These are phyloP conservation scores for Epithele typhae DNA, from an alignment of 768 basidiomycete species.

Conservation along the genomic window DNA sequence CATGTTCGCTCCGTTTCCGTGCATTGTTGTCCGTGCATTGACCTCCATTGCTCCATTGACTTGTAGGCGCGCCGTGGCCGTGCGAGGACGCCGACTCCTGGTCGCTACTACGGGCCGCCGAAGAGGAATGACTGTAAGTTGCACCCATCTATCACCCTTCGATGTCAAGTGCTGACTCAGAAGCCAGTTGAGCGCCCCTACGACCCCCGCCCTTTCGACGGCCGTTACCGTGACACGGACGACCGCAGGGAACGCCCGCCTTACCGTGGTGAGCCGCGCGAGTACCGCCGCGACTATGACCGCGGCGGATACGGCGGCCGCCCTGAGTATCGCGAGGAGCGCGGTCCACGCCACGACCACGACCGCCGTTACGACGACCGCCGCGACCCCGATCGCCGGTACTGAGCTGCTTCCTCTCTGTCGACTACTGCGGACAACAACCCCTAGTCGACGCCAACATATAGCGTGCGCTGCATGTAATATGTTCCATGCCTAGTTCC, in stretches of 20 bases:
- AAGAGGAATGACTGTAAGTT: slow-evolving; percentile 66
- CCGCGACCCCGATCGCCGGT: slow-evolving; percentile 41
- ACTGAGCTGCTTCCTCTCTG: slow-evolving; percentile 24
- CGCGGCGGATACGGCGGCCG: slow-evolving; percentile 41
- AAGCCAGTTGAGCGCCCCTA: slow-evolving; percentile 76
- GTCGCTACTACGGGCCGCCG: slow-evolving; percentile 90
- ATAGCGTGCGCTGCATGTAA: background rate
- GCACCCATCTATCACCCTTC: background rate
- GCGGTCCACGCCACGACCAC: slow-evolving; percentile 37
- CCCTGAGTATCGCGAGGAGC: too few relatives aligned
- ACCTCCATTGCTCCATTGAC: background rate
- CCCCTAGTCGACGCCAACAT: background rate
- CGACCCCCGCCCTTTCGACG: slow-evolving; percentile 89
- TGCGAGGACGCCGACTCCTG: slow-evolving; percentile 90
- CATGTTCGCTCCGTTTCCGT: slow-evolving; percentile 20
- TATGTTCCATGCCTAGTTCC: background rate
- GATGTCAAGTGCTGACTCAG: slow-evolving; percentile 2
- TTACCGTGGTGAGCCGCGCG: slow-evolving; percentile 34
- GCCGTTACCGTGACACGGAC: slow-evolving; percentile 63
- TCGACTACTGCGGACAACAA: background rate
- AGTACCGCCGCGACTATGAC: slow-evolving; percentile 34
- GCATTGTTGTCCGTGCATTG: background rate
- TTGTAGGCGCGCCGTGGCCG: slow-evolving; percentile 84
- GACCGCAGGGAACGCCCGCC: slow-evolving; percentile 38
- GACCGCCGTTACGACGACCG: slow-evolving; percentile 37